Evolutionary conservation across 129 eudicot genomes (phyloP).

Genomic region (Lonicera japonica): DNA sequence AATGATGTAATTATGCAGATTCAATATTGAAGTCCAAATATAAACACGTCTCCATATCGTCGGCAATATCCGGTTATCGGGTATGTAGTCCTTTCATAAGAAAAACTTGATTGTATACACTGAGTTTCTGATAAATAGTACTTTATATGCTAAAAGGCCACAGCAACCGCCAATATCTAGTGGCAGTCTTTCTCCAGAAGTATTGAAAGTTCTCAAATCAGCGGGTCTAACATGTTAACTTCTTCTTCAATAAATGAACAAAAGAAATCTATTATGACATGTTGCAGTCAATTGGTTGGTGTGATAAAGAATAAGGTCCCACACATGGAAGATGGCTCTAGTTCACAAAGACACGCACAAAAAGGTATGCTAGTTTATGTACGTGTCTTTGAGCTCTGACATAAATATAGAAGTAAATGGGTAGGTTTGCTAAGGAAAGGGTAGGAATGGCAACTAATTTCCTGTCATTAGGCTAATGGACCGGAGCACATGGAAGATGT

Average conservation of each 20-base stretch:
- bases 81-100: neutral
- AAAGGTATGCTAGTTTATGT: neutral
- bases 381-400: neutral
- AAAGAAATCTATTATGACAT: too few relatives aligned
- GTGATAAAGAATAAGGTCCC: neutral
- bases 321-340: neutral
- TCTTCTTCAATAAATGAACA: neutral
- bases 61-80: neutral
- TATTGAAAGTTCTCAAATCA: neutral
- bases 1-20: neutral
- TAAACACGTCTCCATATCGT: neutral
- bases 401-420: neutral
- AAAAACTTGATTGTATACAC: neutral
- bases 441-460: too few relatives aligned
- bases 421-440: too few relatives aligned
- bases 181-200: neutral
- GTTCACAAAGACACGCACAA: neutral
- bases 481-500: neutral
- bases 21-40: too few relatives aligned
- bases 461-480: too few relatives aligned
- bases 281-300: neutral
- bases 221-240: neutral
- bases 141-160: neutral
- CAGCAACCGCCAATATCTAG: neutral
- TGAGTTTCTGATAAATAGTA: neutral